Evolutionary conservation across 2,329 filamentous ascomycete genomes (phyloP).

Genomic region (Hyphodiscus sp.): DNA sequence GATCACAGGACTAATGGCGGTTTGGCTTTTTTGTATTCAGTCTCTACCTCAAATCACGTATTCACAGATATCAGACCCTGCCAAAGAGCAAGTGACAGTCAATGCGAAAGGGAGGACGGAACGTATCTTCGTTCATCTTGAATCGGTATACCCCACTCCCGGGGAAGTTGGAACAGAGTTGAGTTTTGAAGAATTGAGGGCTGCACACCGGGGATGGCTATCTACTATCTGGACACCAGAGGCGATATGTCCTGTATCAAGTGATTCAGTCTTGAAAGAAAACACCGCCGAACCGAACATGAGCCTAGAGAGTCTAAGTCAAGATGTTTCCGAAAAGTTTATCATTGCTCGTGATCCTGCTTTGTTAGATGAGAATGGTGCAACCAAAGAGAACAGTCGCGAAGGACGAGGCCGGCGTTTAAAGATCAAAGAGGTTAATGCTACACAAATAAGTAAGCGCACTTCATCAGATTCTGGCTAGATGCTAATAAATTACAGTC

Average conservation of each 20-base stretch:
- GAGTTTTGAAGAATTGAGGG: constrained; percentile 89
- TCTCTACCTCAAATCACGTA: constrained; percentile 44
- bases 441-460: constrained; percentile 82
- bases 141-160: constrained; percentile 75
- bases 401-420: constrained; percentile 57
- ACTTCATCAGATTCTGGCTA: no score
- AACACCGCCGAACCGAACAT: constrained; percentile 9
- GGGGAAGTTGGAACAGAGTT: constrained; percentile 67
- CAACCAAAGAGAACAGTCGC: constrained; percentile 37
- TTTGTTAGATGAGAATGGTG: constrained; percentile 55
- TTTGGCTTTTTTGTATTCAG: constrained; percentile 51
- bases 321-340: constrained; percentile 30
- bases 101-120: constrained; percentile 81
- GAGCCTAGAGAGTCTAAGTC: constrained; percentile 16
- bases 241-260: background rate
- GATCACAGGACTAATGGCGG: constrained; percentile 88
- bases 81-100: constrained; percentile 69
- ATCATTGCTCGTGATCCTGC: constrained; percentile 31
- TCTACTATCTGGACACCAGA: constrained; percentile 47
- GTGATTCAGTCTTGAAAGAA: constrained; percentile 3
- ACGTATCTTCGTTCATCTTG: constrained; percentile 79
- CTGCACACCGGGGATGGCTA: constrained; percentile 65
- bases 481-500: constrained; percentile 48
- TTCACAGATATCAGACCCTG: constrained; percentile 61
- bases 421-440: constrained; percentile 79